Evolutionary conservation across 2,329 filamentous ascomycete species (phyloP).

Genomic region (Arachnomyces sp.): DNA sequence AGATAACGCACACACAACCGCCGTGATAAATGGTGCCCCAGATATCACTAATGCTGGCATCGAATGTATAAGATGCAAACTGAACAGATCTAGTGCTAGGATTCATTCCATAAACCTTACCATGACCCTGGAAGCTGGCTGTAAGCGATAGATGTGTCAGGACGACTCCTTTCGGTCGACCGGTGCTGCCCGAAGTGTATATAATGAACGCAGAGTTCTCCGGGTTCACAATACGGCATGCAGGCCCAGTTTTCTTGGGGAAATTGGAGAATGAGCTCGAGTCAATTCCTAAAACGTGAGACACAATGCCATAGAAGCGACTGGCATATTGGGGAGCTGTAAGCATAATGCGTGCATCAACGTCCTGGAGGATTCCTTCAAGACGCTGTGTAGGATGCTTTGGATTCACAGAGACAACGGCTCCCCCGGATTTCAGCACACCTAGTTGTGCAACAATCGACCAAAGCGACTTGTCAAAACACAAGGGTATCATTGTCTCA

Average conservation of each 20-base stretch:
- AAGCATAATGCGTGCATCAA: conserved; percentile 2
- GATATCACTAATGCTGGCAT: no score
- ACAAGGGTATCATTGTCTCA: conserved; percentile 4
- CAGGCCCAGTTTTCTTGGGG: no score
- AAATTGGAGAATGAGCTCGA: no score
- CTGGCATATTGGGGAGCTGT: conserved; percentile 6
- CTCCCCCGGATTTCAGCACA: conserved; percentile 5
- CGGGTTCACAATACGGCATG: no score
- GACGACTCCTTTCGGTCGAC: conserved; percentile 12
- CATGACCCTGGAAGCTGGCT: conserved; percentile 39
- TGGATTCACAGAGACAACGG: conserved; percentile 6
- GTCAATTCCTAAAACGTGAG: no score
- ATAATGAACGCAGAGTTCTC: conserved; percentile 32
- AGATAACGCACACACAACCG: conserved; percentile 38
- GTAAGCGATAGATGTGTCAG: conserved; percentile 32
- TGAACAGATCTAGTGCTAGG: neutral
- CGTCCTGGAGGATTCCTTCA: neutral
- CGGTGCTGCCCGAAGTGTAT: conserved; percentile 31
- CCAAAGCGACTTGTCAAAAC: conserved; percentile 8
- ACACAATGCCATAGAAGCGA: no score
- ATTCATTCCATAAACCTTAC: conserved; percentile 33
- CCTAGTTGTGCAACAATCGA: conserved; percentile 5
- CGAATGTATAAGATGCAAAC: no score
- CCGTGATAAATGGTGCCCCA: no score
- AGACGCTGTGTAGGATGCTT: conserved; percentile 5